Percentiles rank a stretch among this genome's conserved stretches.
Conservation (phyloP, 805 yeast genomes). For the Candida easanensis region DNA sequence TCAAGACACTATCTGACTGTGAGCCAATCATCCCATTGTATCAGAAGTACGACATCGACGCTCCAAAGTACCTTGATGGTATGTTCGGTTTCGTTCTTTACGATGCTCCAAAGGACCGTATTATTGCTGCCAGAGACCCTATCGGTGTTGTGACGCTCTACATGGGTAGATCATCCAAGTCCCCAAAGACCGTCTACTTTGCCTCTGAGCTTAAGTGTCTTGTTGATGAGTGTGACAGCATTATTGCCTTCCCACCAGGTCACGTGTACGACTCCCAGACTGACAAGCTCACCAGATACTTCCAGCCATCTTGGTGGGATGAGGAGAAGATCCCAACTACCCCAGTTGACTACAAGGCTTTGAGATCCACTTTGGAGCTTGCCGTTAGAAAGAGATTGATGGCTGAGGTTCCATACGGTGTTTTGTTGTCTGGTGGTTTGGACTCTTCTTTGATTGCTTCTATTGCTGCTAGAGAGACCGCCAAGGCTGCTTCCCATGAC, state of each 20-base stretch:
- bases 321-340: constrained; percentile 68
- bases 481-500: constrained; percentile 55
- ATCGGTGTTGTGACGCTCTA: constrained; percentile 95
- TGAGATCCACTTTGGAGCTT: constrained; percentile 82
- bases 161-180: constrained; percentile 75
- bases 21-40: constrained; percentile 95
- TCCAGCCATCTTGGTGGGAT: constrained; percentile 94
- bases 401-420: constrained; percentile 99
- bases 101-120: constrained; percentile 80
- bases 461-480: constrained; percentile 95
- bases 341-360: constrained; percentile 66
- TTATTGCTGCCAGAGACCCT: constrained; percentile 97
- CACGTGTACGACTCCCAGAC: constrained; percentile 92
- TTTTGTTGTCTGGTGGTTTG: constrained; percentile 92
- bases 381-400: constrained; percentile 98
- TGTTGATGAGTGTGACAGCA: constrained; percentile 90
- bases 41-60: constrained; percentile 81
- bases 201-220: constrained; percentile 95
- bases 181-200: constrained; percentile 79
- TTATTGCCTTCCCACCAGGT: constrained; percentile 96
- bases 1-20: constrained; percentile 89
- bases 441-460: constrained; percentile 96
- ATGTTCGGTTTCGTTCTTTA: constrained; percentile 96
- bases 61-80: constrained; percentile 93
- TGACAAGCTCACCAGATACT: constrained; percentile 83